Evolutionary conservation across 129 eudicot genomes (phyloP).

Genomic region (Cynara cardunculus): DNA sequence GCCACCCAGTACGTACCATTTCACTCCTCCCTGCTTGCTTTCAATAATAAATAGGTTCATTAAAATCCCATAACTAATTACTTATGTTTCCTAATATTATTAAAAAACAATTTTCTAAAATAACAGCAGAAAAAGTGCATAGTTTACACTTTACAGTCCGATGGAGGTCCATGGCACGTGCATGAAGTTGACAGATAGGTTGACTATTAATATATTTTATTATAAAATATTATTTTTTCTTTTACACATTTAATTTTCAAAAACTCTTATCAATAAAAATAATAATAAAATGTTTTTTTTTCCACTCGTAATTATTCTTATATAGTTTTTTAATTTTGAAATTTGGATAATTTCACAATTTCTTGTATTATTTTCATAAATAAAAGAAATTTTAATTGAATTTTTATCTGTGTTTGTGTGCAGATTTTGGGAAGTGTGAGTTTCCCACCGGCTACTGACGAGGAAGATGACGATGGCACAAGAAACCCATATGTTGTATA

Average conservation of each 20-base stretch:
- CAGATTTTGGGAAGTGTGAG: slow-evolving; percentile 85
- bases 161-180: slow-evolving; percentile 25
- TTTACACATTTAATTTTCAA: no score
- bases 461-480: background rate
- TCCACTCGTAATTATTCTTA: no score
- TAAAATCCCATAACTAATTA: no score
- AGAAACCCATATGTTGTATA: background rate
- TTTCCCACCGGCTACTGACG: slow-evolving; percentile 59
- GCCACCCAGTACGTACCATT: slow-evolving; percentile 66
- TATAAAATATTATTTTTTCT: no score
- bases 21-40: background rate
- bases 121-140: background rate
- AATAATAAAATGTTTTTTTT: no score
- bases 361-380: no score
- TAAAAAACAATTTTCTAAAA: no score
- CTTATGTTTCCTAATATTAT: background rate
- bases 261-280: no score
- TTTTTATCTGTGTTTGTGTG: slow-evolving; percentile 8
- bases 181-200: slow-evolving; percentile 27
- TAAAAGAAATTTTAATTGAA: background rate
- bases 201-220: no score
- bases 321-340: no score
- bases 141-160: no score
- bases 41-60: background rate
- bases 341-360: no score